These are phyloP conservation scores for Setaria italica DNA, from an alignment of 202 grass and related monocot genomes.

Conservation along the genomic window DNA sequence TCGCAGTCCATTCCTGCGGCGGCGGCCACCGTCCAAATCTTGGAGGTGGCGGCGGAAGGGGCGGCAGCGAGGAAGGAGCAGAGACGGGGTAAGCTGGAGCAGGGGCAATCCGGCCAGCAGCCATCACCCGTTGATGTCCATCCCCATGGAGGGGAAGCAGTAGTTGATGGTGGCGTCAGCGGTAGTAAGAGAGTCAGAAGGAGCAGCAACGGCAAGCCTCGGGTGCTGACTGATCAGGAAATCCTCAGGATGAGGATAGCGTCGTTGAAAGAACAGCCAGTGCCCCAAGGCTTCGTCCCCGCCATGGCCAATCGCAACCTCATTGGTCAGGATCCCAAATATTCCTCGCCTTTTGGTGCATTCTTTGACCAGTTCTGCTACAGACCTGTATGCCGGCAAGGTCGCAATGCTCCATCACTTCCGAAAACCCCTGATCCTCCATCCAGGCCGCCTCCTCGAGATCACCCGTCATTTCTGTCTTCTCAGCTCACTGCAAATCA, in stretches of 20 bases:
- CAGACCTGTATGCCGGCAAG: neutral
- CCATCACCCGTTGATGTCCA: conserved; percentile 1
- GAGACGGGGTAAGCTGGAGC: neutral
- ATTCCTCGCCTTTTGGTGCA: conserved; percentile 19
- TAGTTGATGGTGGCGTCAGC: neutral
- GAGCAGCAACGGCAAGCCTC: neutral
- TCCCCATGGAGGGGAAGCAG: neutral
- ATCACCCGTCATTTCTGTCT: neutral
- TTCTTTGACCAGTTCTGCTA: conserved; percentile 47
- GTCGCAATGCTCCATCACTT: neutral
- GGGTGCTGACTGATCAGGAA: neutral
- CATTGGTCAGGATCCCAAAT: conserved; percentile 6
- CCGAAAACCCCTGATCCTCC: conserved; percentile 4
- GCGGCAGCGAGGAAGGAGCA: neutral
- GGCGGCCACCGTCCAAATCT: neutral
- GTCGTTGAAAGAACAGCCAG: neutral
- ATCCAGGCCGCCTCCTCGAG: neutral
- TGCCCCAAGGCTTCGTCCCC: neutral
- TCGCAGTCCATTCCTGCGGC: neutral
- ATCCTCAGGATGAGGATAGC: conserved; percentile 18
- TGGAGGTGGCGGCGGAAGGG: neutral
- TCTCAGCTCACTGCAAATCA: conserved; percentile 11
- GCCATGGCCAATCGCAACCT: neutral
- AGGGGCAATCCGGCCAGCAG: neutral
- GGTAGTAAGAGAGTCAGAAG: neutral